phyloP scores from a whole-genome alignment of 306 rosid genomes.

The Astragalus glycyphyllos region DNA sequence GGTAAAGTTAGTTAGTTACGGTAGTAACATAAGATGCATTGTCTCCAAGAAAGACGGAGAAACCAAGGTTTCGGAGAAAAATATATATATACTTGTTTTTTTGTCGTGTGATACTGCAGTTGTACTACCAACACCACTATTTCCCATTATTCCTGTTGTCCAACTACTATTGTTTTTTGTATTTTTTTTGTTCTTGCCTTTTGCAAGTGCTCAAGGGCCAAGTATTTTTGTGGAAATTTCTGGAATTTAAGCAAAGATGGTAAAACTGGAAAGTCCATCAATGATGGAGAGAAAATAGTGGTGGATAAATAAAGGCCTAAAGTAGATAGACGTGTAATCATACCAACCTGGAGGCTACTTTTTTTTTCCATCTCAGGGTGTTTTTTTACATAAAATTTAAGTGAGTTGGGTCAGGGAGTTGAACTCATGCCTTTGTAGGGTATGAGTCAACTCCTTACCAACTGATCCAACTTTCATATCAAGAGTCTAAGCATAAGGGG shows the following conservation, averaged over 20 bases:
- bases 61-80: slow-evolving; percentile 53
- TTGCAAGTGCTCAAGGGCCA: background rate
- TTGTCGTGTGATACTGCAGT: too few relatives aligned
- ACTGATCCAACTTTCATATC: too few relatives aligned
- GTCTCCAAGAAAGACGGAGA: slow-evolving; percentile 98
- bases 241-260: background rate
- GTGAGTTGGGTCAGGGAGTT: too few relatives aligned
- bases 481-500: too few relatives aligned
- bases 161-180: background rate
- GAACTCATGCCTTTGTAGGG: too few relatives aligned
- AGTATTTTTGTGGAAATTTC: background rate
- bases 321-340: background rate
- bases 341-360: background rate
- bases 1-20: slow-evolving; percentile 60
- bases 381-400: too few relatives aligned
- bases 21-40: slow-evolving; percentile 44
- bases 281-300: background rate
- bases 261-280: background rate
- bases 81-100: background rate
- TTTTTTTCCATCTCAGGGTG: too few relatives aligned
- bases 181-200: background rate
- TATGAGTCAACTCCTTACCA: too few relatives aligned
- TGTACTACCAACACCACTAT: slow-evolving; percentile 12
- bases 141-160: slow-evolving; percentile 27
- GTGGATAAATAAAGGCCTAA: background rate